Evolutionary conservation across 2,329 filamentous ascomycete species (phyloP), one percentile per base, ranked within the genome.

Genomic region (Ophiostoma ulmi): DNA sequence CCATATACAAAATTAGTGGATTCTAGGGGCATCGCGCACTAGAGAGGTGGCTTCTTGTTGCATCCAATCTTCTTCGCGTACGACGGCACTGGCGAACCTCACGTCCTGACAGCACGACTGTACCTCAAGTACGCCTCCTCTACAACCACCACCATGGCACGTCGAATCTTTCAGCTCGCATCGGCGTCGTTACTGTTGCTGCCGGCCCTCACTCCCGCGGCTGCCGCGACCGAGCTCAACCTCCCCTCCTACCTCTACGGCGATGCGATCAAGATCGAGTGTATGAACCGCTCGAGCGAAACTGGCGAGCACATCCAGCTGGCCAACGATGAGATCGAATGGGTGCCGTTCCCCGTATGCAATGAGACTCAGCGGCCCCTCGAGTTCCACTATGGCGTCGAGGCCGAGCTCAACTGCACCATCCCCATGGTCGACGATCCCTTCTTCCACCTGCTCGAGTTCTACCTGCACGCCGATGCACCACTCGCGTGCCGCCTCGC

Each of bases 391-490:
- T 98, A 97, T 82, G 94, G 94, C 78, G 81, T 91, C 75, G 92
- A 94, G 78, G 82, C 81, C 81, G 93, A 97, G 78, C 81, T 92
- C 75, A 94, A 94, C 82, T 95, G 92, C 83, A 95, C 92, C 70
- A 89, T 95, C 76, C 83, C 90, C 77, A 86, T 91, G 80, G 85
- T 94, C 76, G 85, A 86, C 76, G 92, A 94, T 78, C 87, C 90
- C 58, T 90, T 94, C 84, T 95, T 93, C 84, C 92, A 95, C 81
- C 86, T 94, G 69, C 90, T 94, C 82, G 92, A 98, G 82, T 98
- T 97, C 85, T 98, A 98, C 85, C 90, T 98, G 79, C 95, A 98
- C 85, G 93, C 91, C 82, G 95, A 99, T 81, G 94, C 93, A 22
- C 95, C 95, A 11, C 85, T 98, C 68, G 89, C 93, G 70, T 99